Evolutionary conservation across 805 yeast genomes (phyloP).

Genomic region (Huiozyma sinensis): DNA sequence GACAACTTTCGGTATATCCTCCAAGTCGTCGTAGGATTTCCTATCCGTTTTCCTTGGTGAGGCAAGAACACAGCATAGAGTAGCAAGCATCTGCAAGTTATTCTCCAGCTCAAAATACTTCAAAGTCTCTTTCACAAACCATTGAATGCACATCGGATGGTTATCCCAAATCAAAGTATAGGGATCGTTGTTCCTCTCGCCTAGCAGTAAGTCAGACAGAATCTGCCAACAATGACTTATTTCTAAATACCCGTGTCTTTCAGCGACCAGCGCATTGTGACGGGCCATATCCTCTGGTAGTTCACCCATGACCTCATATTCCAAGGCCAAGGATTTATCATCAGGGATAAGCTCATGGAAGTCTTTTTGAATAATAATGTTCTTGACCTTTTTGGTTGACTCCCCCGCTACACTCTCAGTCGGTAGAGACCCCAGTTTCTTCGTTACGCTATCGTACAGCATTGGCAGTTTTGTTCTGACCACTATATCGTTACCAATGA

Average conservation of each 20-base stretch:
- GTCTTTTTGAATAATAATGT: conserved; percentile 54
- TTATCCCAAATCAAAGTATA: conserved; percentile 61
- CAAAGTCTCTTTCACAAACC: conserved; percentile 56
- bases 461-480: conserved; percentile 44
- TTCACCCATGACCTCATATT: conserved; percentile 53
- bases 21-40: neutral
- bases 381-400: conserved; percentile 30
- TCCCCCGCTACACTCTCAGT: conserved; percentile 21
- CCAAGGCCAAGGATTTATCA: conserved; percentile 56
- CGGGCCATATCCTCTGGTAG: conserved; percentile 53
- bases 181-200: conserved; percentile 17
- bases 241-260: conserved; percentile 46
- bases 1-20: conserved; percentile 4
- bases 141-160: conserved; percentile 63
- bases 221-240: conserved; percentile 70
- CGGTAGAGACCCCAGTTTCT: conserved; percentile 16
- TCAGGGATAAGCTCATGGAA: conserved; percentile 66
- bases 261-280: conserved; percentile 65
- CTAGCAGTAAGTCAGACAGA: conserved; percentile 31
- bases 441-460: conserved; percentile 22
- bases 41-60: neutral
- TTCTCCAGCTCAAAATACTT: conserved; percentile 50
- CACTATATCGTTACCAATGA: conserved; percentile 44
- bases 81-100: conserved; percentile 82
- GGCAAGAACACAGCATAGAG: conserved; percentile 64